phyloP scores from a whole-genome alignment of 2,329 filamentous ascomycete species.

The Nannizziopsis arthrosporioides region DNA sequence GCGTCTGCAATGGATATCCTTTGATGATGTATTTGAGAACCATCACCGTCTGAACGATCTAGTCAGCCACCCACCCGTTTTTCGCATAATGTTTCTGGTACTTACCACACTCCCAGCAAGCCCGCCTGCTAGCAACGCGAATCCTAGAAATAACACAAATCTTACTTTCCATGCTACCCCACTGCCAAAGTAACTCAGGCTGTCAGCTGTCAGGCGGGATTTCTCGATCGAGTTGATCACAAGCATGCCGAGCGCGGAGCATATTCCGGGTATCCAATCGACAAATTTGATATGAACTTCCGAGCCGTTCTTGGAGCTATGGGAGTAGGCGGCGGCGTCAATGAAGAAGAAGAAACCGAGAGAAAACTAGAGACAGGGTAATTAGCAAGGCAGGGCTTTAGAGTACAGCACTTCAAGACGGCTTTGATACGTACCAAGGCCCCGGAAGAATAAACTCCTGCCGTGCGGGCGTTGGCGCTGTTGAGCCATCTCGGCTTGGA shows the following conservation, averaged over 20 bases:
- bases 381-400: background rate
- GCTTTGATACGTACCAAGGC: slow-evolving; percentile 44
- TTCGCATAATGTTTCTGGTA: slow-evolving; percentile 13
- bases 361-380: slow-evolving; percentile 45
- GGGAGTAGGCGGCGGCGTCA: slow-evolving; percentile 54
- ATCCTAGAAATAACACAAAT: slow-evolving; percentile 57
- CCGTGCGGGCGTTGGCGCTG: slow-evolving; percentile 50
- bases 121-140: slow-evolving; percentile 57
- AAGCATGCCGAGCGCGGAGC: slow-evolving; percentile 57
- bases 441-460: slow-evolving; percentile 55
- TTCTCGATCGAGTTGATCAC: slow-evolving; percentile 64
- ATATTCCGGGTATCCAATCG: slow-evolving; percentile 62
- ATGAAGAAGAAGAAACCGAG: slow-evolving; percentile 59
- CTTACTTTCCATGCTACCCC: slow-evolving; percentile 60
- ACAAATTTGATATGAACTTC: slow-evolving; percentile 56
- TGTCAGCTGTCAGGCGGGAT: slow-evolving; percentile 51
- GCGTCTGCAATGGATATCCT: slow-evolving; percentile 47
- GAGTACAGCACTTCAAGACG: background rate
- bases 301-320: slow-evolving; percentile 49
- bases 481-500: slow-evolving; percentile 56
- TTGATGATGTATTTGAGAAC: slow-evolving; percentile 56
- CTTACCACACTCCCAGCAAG: slow-evolving; percentile 52
- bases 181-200: slow-evolving; percentile 52
- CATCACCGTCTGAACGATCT: slow-evolving; percentile 43
- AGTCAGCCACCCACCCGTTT: background rate